Evolutionary conservation across 192 early-diverging fungal species (phyloP).

Genomic region (Mortierella alpina): DNA sequence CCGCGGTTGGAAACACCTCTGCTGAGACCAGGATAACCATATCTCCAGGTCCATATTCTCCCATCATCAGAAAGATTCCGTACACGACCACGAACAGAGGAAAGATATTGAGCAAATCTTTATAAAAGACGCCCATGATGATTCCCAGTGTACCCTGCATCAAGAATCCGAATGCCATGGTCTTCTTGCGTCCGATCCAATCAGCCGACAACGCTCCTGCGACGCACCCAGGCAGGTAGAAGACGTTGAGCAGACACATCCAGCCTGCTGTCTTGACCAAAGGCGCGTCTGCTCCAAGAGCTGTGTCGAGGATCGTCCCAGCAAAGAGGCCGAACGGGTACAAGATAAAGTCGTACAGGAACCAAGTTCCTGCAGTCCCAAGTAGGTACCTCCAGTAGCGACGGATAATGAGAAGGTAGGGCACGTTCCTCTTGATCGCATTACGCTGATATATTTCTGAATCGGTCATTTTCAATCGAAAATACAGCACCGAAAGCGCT

Average conservation of each 20-base stretch:
- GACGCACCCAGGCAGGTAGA: conserved; percentile 63
- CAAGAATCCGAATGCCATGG: conserved; percentile 61
- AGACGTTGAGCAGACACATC: conserved; percentile 58
- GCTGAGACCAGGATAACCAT: conserved; percentile 47
- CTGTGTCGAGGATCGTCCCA: too few relatives aligned
- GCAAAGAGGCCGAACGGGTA: conserved; percentile 23
- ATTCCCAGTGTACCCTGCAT: conserved; percentile 57
- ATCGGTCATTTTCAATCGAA: conserved; percentile 68
- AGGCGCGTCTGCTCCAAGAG: too few relatives aligned
- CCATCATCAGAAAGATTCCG: conserved; percentile 59
- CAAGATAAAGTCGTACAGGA: conserved; percentile 28
- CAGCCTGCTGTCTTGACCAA: conserved; percentile 55
- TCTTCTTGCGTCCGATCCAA: conserved; percentile 61
- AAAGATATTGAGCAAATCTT: conserved; percentile 38
- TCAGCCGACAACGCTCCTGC: conserved; percentile 59
- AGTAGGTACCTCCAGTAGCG: conserved; percentile 61
- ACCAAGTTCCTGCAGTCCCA: conserved; percentile 40
- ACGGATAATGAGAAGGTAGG: conserved; percentile 58
- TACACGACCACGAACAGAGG: conserved; percentile 63
- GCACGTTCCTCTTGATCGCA: conserved; percentile 59
- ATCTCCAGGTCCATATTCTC: conserved; percentile 60
- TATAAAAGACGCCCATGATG: conserved; percentile 57
- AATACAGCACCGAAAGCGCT: conserved; percentile 58
- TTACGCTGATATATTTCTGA: conserved; percentile 59
- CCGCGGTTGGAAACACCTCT: conserved; percentile 61